Base-by-base conservation (phyloP, 2,329 filamentous ascomycete species). In the Aspergillus amoenus region DNA sequence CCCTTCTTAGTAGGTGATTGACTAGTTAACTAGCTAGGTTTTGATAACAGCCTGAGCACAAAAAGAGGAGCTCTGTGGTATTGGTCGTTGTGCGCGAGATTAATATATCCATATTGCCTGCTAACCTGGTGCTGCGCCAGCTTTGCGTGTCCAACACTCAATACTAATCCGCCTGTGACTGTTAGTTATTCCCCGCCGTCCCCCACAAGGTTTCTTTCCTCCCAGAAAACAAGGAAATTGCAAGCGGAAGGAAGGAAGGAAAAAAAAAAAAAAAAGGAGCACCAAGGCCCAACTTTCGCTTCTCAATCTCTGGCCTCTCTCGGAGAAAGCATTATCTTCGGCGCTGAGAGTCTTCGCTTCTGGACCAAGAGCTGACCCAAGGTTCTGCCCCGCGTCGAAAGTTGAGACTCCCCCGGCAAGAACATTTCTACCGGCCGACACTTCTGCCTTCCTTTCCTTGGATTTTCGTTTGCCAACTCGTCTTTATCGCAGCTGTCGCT, bases 301-400 rank as follows among this genome's bases (percentile, higher is more conserved):
- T 22, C 39, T 15, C 4, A 44, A 27, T 15, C 18, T n/a, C 5
- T 27, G 22, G 7, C 12, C 8, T 22, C 24, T n/a, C n/a, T 47
- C 27, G 44, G 44, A 17, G 44, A 47, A 47, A 47, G 13, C 30
- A 34, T 9, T 13, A 39, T 55, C 45, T 50, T 49, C 47, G 44
- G 52, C 21, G 24, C 21, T 49, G 21, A 41, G 43, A 18, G 18
- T 47, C 50, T 39, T 55, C 42, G 9, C 27, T 44, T 22, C 30
- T 48, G 40, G 48, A 52, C 49, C 49, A 15, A 39, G 41, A 45
- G 27, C 54, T 55, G 53, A 42, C 59, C 56, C 55, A 45, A 59
- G 51, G 30, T 56, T 57, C 45, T 59, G 59, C 59, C 59, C 59
- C 59, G 56, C 59, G 59, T 56, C 44, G 42, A 57, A 17, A 57